Conservation (phyloP, 192 early-diverging fungal genomes). For the Coemansia sp. region DNA sequence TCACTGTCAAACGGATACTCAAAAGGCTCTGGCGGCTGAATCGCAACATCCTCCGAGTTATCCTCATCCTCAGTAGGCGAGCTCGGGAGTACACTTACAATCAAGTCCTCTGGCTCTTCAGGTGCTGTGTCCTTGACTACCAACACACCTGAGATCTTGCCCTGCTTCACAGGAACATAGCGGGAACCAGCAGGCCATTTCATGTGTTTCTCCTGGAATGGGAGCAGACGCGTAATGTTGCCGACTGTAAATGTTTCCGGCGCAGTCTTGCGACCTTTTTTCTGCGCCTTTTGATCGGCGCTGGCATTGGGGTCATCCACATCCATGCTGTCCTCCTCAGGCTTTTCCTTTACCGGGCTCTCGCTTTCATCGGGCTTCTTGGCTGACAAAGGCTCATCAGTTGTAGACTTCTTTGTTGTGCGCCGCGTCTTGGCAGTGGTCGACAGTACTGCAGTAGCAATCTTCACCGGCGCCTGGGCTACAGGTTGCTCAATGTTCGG, state of each 20-base stretch:
- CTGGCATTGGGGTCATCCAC: conserved; percentile 28
- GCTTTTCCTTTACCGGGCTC: conserved; percentile 3
- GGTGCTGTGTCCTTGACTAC: conserved; percentile 77
- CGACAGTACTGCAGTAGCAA: conserved; percentile 92
- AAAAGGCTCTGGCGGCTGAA: conserved; percentile 75
- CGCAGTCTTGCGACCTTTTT: conserved; percentile 59
- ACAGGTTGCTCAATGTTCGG: conserved; percentile 75
- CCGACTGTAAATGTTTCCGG: conserved; percentile 75
- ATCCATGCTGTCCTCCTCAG: conserved; percentile 36
- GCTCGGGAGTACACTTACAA: conserved; percentile 57
- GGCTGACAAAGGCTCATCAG: neutral
- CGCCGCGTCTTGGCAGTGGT: conserved; percentile 93
- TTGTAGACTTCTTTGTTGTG: conserved; percentile 71
- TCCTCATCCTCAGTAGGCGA: conserved; percentile 20
- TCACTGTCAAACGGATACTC: conserved; percentile 73
- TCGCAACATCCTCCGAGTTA: conserved; percentile 31
- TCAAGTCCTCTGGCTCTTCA: conserved; percentile 78
- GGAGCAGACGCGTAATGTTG: conserved; percentile 87
- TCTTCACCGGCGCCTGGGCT: conserved; percentile 50
- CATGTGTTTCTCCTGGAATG: conserved; percentile 83
- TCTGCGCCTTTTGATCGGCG: conserved; percentile 21
- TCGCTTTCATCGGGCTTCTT: conserved; percentile 12
- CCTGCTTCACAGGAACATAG: conserved; percentile 88
- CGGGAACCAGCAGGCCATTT: conserved; percentile 81
- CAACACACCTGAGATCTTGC: conserved; percentile 74